Percentiles rank a stretch among this genome's conserved stretches.
Evolutionary conservation across 75 land plant species (phyloP).

Genomic region (Pinus albicaulis): DNA sequence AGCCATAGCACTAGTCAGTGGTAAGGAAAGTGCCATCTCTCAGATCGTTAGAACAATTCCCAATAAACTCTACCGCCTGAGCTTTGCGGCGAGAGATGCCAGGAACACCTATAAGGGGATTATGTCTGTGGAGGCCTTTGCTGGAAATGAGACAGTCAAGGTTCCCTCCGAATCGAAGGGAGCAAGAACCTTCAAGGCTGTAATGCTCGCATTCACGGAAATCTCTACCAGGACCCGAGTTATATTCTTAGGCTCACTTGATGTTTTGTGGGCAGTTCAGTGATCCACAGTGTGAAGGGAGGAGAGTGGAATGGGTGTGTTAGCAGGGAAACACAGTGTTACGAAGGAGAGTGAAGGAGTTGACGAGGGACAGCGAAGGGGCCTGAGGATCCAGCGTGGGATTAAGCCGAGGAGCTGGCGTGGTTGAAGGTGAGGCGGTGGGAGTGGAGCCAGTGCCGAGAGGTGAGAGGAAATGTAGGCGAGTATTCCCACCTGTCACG

Average conservation of each 20-base stretch:
- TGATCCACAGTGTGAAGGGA: too few relatives aligned
- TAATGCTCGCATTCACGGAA: conserved; percentile 36
- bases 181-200: conserved; percentile 40
- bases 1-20: conserved; percentile 29
- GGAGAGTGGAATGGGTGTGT: too few relatives aligned
- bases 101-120: conserved; percentile 30
- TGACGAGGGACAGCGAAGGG: too few relatives aligned
- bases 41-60: conserved; percentile 24
- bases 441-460: too few relatives aligned
- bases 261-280: too few relatives aligned
- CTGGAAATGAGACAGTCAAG: conserved; percentile 37
- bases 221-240: conserved; percentile 19
- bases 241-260: conserved; percentile 39
- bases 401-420: too few relatives aligned
- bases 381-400: too few relatives aligned
- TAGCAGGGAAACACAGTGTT: too few relatives aligned
- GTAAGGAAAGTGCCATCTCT: conserved; percentile 26
- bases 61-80: conserved; percentile 20
- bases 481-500: too few relatives aligned
- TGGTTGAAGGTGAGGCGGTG: too few relatives aligned
- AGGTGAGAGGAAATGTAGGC: too few relatives aligned
- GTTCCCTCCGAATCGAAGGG: conserved; percentile 52
- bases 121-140: conserved; percentile 19
- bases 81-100: conserved; percentile 34
- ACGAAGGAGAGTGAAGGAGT: too few relatives aligned